Evolutionary conservation across 2,329 filamentous ascomycete genomes (phyloP).

Genomic region (Colletotrichum brevisporum): DNA sequence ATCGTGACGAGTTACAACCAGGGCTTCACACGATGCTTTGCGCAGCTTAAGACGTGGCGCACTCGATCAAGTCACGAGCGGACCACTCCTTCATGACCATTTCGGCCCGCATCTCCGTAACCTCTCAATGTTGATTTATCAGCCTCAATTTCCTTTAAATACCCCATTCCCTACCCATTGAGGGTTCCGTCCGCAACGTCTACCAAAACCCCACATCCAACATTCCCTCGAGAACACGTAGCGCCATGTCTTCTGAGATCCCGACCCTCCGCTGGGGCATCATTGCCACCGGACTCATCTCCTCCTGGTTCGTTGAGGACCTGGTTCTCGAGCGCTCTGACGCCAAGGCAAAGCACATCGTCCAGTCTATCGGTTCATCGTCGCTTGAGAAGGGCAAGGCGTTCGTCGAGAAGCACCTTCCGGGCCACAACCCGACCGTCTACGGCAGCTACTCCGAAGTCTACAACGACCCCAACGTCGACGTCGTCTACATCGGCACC

Average conservation of each 20-base stretch:
- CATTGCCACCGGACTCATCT: slow-evolving; percentile 42
- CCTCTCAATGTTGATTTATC: neutral
- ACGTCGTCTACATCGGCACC: slow-evolving; percentile 62
- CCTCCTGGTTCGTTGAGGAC: slow-evolving; percentile 56
- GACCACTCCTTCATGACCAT: neutral
- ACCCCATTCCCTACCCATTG: neutral
- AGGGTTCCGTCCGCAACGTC: neutral
- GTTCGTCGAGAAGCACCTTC: slow-evolving; percentile 54
- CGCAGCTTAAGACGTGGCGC: neutral
- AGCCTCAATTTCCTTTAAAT: slow-evolving; percentile 11
- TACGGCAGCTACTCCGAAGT: slow-evolving; percentile 57
- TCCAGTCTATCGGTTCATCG: slow-evolving; percentile 59
- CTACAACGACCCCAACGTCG: slow-evolving; percentile 57
- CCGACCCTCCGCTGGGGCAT: slow-evolving; percentile 53
- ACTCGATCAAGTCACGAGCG: neutral
- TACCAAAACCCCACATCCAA: neutral
- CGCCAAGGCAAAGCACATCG: slow-evolving; percentile 55
- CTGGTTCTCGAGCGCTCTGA: slow-evolving; percentile 52
- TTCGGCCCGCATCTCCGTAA: neutral
- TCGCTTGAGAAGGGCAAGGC: slow-evolving; percentile 53
- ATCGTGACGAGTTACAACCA: neutral
- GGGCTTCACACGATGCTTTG: no score
- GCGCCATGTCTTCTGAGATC: slow-evolving; percentile 13
- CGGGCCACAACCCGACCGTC: slow-evolving; percentile 47
- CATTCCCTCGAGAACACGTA: neutral